These are phyloP conservation scores for Exsudoporus frostii DNA, from an alignment of 768 basidiomycete genomes.

Conservation along the genomic window DNA sequence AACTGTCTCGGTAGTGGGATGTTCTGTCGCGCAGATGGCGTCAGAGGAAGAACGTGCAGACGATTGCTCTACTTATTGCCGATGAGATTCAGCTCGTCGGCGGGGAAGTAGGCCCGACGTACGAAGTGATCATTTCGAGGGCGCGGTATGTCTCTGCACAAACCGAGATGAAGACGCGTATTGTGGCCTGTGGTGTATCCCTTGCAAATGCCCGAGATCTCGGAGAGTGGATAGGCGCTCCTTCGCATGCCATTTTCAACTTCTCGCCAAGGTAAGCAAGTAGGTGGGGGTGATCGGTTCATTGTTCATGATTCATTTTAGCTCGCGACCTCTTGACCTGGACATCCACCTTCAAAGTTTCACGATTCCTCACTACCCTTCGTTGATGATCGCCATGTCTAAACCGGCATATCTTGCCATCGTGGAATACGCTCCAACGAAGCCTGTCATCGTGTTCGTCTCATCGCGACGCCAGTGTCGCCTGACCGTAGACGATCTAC, in stretches of 20 bases:
- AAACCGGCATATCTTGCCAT: conserved; percentile 96
- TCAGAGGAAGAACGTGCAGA: conserved; percentile 94
- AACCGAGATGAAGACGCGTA: conserved; percentile 87
- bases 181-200: conserved; percentile 93
- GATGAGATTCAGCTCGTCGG: conserved; percentile 96
- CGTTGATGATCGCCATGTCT: conserved; percentile 98
- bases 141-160: conserved; percentile 97
- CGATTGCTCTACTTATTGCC: conserved; percentile 86
- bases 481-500: conserved; percentile 88
- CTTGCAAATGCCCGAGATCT: conserved; percentile 94
- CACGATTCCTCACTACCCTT: conserved; percentile 95
- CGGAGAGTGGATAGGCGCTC: conserved; percentile 97
- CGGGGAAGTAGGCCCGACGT: conserved; percentile 92
- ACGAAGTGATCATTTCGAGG: conserved; percentile 93
- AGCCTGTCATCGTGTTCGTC: conserved; percentile 91
- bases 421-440: conserved; percentile 77
- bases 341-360: conserved; percentile 97
- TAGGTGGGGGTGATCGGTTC: background rate
- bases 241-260: conserved; percentile 94
- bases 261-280: conserved; percentile 78
- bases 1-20: conserved; percentile 69
- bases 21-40: conserved; percentile 92
- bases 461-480: conserved; percentile 91
- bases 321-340: conserved; percentile 95
- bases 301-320: conserved; percentile 30